These are phyloP conservation scores for Vaccinium darrowii DNA, from an alignment of 148 eudicot genomes.

Conservation along the genomic window DNA sequence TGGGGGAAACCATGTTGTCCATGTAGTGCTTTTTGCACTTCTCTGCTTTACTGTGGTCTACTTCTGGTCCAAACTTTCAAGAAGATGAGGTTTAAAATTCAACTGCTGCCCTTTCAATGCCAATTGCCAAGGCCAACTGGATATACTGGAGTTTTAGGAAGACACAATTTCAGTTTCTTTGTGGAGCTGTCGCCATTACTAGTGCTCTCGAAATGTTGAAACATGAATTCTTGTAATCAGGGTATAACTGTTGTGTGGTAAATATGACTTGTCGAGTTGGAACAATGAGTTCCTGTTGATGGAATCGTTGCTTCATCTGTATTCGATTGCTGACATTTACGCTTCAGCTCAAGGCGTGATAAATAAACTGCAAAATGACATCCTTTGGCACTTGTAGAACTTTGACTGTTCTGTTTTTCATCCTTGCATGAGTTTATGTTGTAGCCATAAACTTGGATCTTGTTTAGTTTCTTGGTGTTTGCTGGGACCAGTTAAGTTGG, in stretches of 20 bases:
- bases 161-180: background rate
- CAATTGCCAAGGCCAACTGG: background rate
- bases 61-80: conserved; percentile 63
- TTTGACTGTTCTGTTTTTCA: no score
- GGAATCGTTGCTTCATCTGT: background rate
- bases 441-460: no score
- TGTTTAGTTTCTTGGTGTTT: no score
- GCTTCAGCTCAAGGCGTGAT: background rate
- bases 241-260: background rate
- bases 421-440: no score
- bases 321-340: background rate
- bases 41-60: conserved; percentile 65
- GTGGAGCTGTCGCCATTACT: background rate
- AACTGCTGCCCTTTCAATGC: background rate
- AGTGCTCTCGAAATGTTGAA: background rate
- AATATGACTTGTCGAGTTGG: background rate
- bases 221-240: background rate
- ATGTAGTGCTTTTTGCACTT: conserved; percentile 78
- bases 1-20: conserved; percentile 79
- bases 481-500: no score
- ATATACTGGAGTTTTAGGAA: background rate
- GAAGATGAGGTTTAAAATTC: conserved; percentile 35
- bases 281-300: background rate
- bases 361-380: background rate
- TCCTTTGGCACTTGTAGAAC: background rate